Percentiles rank a stretch among this genome's conserved stretches.
These are phyloP conservation scores for Colletotrichum sp. DNA, from an alignment of 2,329 filamentous ascomycete species.

Conservation along the genomic window DNA sequence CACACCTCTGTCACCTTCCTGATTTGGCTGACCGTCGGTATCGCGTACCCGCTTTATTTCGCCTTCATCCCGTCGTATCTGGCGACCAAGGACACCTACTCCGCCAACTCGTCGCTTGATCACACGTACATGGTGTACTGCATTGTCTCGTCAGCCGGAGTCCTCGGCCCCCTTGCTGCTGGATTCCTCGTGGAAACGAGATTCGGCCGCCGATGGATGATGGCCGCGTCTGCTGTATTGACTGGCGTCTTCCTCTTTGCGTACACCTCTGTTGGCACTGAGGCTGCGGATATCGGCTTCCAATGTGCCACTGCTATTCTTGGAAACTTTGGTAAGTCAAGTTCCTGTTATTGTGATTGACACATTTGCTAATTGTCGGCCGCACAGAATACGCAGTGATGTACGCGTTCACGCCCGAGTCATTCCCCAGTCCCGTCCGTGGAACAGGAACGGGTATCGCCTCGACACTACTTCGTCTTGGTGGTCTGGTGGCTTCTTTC, in stretches of 20 bases:
- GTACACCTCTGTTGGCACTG: conserved; percentile 44
- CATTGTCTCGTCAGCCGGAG: conserved; percentile 41
- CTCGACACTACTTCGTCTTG: conserved; percentile 40
- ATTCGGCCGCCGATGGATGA: conserved; percentile 47
- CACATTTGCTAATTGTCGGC: conserved; percentile 9
- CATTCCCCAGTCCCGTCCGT: conserved; percentile 59
- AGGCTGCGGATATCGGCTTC: conserved; percentile 40
- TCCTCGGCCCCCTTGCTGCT: conserved; percentile 44
- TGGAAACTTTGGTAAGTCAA: conserved; percentile 41
- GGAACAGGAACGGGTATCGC: conserved; percentile 57
- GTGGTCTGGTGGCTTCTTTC: conserved; percentile 44
- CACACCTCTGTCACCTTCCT: conserved; percentile 41
- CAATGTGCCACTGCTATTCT: conserved; percentile 50
- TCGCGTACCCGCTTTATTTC: conserved; percentile 52
- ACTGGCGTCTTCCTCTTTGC: conserved; percentile 52
- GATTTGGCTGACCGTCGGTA: conserved; percentile 50
- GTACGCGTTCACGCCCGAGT: conserved; percentile 59
- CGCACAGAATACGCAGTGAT: conserved; percentile 30
- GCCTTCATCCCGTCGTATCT: conserved; percentile 52
- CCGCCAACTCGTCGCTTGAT: conserved; percentile 26
- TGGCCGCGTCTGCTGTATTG: conserved; percentile 45
- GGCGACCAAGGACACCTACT: conserved; percentile 37
- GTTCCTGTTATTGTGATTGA: no score
- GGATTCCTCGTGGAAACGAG: conserved; percentile 46
- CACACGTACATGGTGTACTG: conserved; percentile 40